Conservation (phyloP, 2,329 filamentous ascomycete species). For the Salinomyces thailandicus region DNA sequence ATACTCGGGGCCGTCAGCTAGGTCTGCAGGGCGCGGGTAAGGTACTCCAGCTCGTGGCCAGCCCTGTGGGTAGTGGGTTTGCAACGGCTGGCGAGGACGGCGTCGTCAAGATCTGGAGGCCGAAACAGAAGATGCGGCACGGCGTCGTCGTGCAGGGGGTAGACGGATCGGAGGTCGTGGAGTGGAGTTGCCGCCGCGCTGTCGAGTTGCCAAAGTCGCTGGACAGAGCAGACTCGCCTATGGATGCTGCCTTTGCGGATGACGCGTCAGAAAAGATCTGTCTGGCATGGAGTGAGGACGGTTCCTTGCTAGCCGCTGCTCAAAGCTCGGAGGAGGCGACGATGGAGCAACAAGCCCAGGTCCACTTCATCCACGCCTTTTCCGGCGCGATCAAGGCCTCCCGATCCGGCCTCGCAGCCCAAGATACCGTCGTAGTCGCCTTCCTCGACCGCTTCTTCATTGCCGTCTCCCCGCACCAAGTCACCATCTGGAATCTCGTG, state of each 20-base stretch:
- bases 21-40: conserved; percentile 32
- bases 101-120: conserved; percentile 69
- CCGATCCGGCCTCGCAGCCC: conserved; percentile 43
- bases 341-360: conserved; percentile 45
- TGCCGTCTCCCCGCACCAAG: conserved; percentile 58
- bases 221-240: conserved; percentile 18
- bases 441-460: conserved; percentile 67
- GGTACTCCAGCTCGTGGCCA: conserved; percentile 63
- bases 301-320: conserved; percentile 64
- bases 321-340: conserved; percentile 24
- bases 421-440: conserved; percentile 40
- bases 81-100: conserved; percentile 78
- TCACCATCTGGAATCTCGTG: conserved; percentile 78
- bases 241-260: conserved; percentile 5
- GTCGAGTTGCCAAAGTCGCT: conserved; percentile 32
- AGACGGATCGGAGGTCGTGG: conserved; percentile 50
- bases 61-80: conserved; percentile 61
- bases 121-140: conserved; percentile 57
- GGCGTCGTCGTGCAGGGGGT: conserved; percentile 54
- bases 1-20: conserved; percentile 34
- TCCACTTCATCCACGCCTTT: conserved; percentile 67
- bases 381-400: conserved; percentile 57
- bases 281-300: conserved; percentile 72
- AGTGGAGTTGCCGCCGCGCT: conserved; percentile 61
- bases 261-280: conserved; percentile 43